Conservation (phyloP, 768 basidiomycete species). For the Neoboletus magnificus region DNA sequence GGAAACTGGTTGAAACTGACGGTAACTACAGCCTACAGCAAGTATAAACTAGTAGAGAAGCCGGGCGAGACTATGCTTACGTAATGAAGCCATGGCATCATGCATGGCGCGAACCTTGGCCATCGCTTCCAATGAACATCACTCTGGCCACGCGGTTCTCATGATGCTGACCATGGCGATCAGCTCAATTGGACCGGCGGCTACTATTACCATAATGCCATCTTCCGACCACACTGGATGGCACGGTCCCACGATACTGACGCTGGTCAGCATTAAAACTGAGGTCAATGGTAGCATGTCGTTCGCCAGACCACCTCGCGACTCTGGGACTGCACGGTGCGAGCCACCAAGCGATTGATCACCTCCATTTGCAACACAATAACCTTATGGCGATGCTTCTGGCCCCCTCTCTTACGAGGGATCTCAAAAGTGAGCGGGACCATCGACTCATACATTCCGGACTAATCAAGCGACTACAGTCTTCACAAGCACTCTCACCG, state of each 20-base stretch:
- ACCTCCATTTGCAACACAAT: not conserved
- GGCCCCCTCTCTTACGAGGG: not conserved
- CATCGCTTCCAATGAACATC: not conserved
- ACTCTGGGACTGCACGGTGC: not conserved
- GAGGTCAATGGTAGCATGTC: not conserved
- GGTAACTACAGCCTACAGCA: too few species aligned
- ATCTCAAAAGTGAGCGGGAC: constrained; percentile 12
- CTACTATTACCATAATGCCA: not conserved
- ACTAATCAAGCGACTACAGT: constrained; percentile 1
- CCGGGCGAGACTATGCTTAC: too few species aligned
- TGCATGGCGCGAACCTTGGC: not conserved
- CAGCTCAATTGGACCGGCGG: not conserved
- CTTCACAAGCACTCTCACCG: constrained; percentile 7
- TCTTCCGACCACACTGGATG: constrained; percentile 11
- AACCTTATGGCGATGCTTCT: not conserved
- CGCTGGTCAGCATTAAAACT: not conserved
- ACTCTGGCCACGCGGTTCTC: not conserved
- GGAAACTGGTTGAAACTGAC: too few species aligned
- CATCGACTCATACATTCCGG: not conserved
- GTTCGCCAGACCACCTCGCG: not conserved
- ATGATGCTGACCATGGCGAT: not conserved
- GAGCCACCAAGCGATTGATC: not conserved
- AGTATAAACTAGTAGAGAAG: too few species aligned
- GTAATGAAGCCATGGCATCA: constrained; percentile 1
- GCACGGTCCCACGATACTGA: not conserved